phyloP scores from a whole-genome alignment of 345 rosid species.

The Capsella bursapastoris region DNA sequence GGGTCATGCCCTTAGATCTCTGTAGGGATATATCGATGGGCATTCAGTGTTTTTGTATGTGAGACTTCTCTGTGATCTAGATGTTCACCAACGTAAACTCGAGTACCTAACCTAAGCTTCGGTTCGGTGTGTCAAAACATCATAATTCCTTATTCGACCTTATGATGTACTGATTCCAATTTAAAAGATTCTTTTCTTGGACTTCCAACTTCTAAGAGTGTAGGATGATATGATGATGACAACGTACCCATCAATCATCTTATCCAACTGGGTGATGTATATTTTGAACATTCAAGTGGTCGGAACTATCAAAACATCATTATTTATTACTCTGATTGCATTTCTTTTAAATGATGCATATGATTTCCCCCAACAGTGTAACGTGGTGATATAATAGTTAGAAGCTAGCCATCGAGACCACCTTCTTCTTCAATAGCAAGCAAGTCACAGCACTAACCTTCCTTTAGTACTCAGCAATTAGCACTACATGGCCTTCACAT shows the following conservation, averaged over 20 bases:
- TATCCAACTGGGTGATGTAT: background rate
- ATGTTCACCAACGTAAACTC: constrained; percentile 3
- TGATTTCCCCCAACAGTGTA: background rate
- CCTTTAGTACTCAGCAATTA: background rate
- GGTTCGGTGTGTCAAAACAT: constrained; percentile 8
- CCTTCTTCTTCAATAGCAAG: background rate
- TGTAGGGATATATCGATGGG: background rate
- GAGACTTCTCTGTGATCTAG: background rate
- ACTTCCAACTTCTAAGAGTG: constrained; percentile 6
- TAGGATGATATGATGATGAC: background rate
- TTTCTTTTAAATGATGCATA: background rate
- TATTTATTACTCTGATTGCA: background rate
- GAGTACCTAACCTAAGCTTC: background rate
- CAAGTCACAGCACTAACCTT: background rate
- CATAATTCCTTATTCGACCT: background rate
- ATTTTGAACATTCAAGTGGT: background rate
- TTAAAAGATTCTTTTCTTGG: background rate
- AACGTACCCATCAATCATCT: background rate
- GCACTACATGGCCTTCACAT: background rate
- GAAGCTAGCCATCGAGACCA: background rate
- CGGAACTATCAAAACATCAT: background rate
- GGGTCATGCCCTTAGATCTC: background rate
- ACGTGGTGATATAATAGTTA: background rate
- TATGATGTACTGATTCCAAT: background rate
- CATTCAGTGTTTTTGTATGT: background rate